These are phyloP conservation scores for Aureobasidium sp. DNA, from an alignment of 2,329 filamentous ascomycete species.

Conservation along the genomic window DNA sequence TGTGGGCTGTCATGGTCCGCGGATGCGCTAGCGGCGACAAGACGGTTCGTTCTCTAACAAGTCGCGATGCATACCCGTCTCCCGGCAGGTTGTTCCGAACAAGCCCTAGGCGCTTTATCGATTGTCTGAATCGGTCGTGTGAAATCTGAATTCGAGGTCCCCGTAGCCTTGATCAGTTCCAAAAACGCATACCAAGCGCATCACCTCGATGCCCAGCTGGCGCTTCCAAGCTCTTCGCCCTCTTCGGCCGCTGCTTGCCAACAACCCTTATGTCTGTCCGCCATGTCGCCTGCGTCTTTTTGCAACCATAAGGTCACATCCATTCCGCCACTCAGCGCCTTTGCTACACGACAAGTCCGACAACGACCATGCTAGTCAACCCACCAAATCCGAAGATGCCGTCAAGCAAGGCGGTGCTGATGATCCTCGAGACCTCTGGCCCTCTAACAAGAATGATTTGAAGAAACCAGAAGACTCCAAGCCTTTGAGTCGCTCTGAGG, in stretches of 20 bases:
- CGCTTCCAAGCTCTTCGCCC: not conserved
- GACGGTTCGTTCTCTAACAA: too few relatives aligned
- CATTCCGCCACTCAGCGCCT: slow-evolving; percentile 6
- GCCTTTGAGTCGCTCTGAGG: too few relatives aligned
- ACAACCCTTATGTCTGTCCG: not conserved
- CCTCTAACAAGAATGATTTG: too few relatives aligned
- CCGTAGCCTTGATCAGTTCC: not conserved
- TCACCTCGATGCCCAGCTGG: slow-evolving; percentile 9
- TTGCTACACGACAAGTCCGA: not conserved
- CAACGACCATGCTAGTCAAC: not conserved
- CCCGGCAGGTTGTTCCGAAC: too few relatives aligned
- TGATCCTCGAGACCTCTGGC: not conserved
- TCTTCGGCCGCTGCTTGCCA: not conserved
- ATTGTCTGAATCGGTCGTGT: not conserved
- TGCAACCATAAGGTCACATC: not conserved
- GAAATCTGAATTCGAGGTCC: not conserved
- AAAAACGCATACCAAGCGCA: not conserved
- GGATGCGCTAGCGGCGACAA: too few relatives aligned
- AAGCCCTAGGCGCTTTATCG: slow-evolving; percentile 10
- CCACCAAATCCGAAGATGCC: not conserved
- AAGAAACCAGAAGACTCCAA: too few relatives aligned
- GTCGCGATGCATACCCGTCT: too few relatives aligned
- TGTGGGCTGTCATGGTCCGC: too few relatives aligned
- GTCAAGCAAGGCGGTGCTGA: not conserved
- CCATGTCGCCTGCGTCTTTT: not conserved